These are phyloP conservation scores for Triangularia setosa DNA, from an alignment of 2,329 filamentous ascomycete genomes.

Conservation along the genomic window DNA sequence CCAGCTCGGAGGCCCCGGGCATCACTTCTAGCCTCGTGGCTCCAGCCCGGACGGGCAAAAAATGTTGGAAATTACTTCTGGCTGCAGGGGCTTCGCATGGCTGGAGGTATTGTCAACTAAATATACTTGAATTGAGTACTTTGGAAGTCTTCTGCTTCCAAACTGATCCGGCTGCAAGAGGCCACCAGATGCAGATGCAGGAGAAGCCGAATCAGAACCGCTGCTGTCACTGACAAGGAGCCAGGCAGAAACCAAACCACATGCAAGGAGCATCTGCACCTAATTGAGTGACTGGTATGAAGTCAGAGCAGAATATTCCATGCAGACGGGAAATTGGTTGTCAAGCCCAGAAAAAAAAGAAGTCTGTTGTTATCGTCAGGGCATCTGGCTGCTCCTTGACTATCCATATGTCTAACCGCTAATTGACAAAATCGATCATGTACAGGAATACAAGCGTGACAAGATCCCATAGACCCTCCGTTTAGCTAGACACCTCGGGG, in stretches of 20 bases:
- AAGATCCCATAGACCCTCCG: not conserved
- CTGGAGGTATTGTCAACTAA: not conserved
- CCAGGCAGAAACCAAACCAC: not conserved
- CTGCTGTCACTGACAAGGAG: not conserved
- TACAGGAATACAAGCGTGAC: not conserved
- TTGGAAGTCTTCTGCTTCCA: not conserved
- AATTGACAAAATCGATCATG: not conserved
- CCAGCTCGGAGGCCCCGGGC: not conserved
- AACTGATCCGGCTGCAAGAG: not conserved
- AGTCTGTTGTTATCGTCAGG: not conserved
- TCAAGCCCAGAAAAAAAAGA: not conserved
- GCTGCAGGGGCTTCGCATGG: not conserved
- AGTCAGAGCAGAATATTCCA: not conserved
- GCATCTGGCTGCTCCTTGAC: not conserved
- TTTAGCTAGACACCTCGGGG: conserved; percentile 21
- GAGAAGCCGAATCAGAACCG: too few species aligned
- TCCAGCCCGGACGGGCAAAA: not conserved
- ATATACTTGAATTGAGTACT: not conserved
- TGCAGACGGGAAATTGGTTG: not conserved
- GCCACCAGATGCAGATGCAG: too few species aligned
- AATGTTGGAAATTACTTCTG: not conserved
- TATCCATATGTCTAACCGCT: conserved; percentile 4
- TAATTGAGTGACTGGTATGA: too few species aligned
- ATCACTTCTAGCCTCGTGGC: not conserved
- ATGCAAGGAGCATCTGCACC: not conserved